Conservation (phyloP, 352 stramenopile species). For the Thalassiosira sp. region DNA sequence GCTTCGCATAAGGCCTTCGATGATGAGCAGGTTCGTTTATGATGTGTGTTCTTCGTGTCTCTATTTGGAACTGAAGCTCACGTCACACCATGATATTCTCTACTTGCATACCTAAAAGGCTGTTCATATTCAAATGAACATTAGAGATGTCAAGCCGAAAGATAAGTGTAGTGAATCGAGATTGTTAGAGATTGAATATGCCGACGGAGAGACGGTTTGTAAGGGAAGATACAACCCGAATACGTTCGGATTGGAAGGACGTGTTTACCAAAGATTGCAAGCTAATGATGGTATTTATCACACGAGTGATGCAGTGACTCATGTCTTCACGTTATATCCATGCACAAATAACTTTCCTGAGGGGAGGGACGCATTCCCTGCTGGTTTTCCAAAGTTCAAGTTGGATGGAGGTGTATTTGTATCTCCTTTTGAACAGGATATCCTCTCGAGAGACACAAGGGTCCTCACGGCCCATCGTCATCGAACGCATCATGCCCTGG, state of each 20-base stretch:
- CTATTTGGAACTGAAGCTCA: neutral
- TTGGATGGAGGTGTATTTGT: too few species aligned
- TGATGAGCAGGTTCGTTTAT: too few species aligned
- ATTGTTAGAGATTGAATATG: slow-evolving; percentile 31
- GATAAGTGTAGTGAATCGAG: neutral
- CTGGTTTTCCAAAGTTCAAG: too few species aligned
- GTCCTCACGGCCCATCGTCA: slow-evolving; percentile 15
- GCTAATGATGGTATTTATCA: slow-evolving; percentile 35
- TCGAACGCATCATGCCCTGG: slow-evolving; percentile 11
- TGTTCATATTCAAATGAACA: neutral
- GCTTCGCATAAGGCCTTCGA: slow-evolving; percentile 33
- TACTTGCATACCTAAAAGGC: too few species aligned
- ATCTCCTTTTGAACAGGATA: slow-evolving; percentile 8
- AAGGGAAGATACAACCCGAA: slow-evolving; percentile 24
- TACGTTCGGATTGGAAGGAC: slow-evolving; percentile 24
- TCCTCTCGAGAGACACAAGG: slow-evolving; percentile 24
- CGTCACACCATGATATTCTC: too few species aligned
- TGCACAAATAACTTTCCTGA: slow-evolving; percentile 14
- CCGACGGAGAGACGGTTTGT: slow-evolving; percentile 43
- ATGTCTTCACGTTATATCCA: slow-evolving; percentile 47
- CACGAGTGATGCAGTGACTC: slow-evolving; percentile 27
- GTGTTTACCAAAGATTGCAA: slow-evolving; percentile 26
- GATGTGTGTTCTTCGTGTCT: too few species aligned
- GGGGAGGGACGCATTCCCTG: too few species aligned
- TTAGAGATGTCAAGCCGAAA: neutral